These are phyloP conservation scores for Trametes meyenii DNA, from an alignment of 768 basidiomycete genomes.

Conservation along the genomic window DNA sequence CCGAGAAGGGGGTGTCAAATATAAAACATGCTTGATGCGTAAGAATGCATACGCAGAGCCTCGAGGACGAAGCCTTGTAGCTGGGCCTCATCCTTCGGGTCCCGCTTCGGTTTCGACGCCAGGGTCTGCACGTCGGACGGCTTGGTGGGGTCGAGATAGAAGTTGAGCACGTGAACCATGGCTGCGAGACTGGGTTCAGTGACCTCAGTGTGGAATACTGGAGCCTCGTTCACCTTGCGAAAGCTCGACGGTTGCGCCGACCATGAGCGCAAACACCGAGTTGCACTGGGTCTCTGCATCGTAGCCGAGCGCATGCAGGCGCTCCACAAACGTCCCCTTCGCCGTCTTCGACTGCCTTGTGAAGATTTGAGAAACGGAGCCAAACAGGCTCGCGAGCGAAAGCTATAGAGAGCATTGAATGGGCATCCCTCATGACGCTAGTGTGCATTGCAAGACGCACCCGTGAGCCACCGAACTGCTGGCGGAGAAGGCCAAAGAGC, in stretches of 20 bases:
- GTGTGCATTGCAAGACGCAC: not conserved
- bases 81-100: slow-evolving; percentile 41
- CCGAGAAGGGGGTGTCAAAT: not conserved
- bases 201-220: not conserved
- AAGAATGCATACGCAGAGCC: slow-evolving; percentile 60
- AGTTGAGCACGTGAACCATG: slow-evolving; percentile 65
- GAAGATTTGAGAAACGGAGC: slow-evolving; percentile 50
- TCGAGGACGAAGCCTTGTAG: slow-evolving; percentile 67
- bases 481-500: slow-evolving; percentile 60
- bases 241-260: slow-evolving; percentile 68
- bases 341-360: slow-evolving; percentile 45
- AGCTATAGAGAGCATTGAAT: slow-evolving; percentile 33
- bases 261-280: slow-evolving; percentile 70
- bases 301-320: slow-evolving; percentile 57
- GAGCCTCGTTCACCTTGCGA: slow-evolving; percentile 53
- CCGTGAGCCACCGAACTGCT: slow-evolving; percentile 30
- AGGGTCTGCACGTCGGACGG: slow-evolving; percentile 23
- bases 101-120: slow-evolving; percentile 16
- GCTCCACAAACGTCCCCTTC: slow-evolving; percentile 56
- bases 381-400: slow-evolving; percentile 45
- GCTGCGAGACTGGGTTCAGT: slow-evolving; percentile 40
- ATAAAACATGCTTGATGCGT: not conserved
- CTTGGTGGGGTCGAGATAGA: slow-evolving; percentile 58
- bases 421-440: no score
- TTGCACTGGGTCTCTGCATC: slow-evolving; percentile 67